Base-by-base conservation (phyloP, 768 basidiomycete genomes). In the Lactarius tabidus region DNA sequence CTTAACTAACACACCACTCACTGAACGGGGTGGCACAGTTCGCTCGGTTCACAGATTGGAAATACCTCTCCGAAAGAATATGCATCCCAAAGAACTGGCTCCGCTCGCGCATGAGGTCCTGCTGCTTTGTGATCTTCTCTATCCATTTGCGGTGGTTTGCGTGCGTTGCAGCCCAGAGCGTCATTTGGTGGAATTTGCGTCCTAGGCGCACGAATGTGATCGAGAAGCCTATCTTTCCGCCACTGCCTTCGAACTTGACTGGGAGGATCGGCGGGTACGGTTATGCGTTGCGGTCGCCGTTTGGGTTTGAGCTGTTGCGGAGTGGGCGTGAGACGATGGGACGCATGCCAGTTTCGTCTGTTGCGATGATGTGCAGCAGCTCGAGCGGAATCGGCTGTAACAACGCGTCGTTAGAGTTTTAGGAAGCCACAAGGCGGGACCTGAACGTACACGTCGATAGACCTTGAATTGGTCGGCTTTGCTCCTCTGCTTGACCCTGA, bases 61-160 rank as follows among this genome's bases (percentile, higher is more conserved):
- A 98, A 77, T 91, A 96, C 1, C 90, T 89, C 69, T 98, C 94
- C 63, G 87, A 93, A 67, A 99, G 78, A 8, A 85, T 85, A 23
- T n/a, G n/a, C n/a, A 91, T 90, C 71, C 95, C 94, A 74, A 99
- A 97, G 23, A 93, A 85, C 74, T 81, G 78, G 72, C 92, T 95
- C 66, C 91, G 80, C 67, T 95, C 93, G 64, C 90, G 82, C 81
- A 98, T 82, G 33, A 80, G 73, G 67, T 89, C 86, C 79, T 98
- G 97, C 74, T 96, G 93, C 79, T 91, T 93, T 71, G 84, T 81
- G 70, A 99, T 97, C 64, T 81, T 77, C 70, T 99, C 97, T 56
- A 98, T 75, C 97, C 97, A 98, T 76, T 97, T 98, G 71, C 88
- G 87, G 72, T 98, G 89, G 69, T 83, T 85, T 60, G 93, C 81